A percentile compares a stretch with the other conserved stretches of the same genome.
These are phyloP conservation scores for Lichtheimia ornata DNA, from an alignment of 371 early-diverging fungal species.

Conservation along the genomic window DNA sequence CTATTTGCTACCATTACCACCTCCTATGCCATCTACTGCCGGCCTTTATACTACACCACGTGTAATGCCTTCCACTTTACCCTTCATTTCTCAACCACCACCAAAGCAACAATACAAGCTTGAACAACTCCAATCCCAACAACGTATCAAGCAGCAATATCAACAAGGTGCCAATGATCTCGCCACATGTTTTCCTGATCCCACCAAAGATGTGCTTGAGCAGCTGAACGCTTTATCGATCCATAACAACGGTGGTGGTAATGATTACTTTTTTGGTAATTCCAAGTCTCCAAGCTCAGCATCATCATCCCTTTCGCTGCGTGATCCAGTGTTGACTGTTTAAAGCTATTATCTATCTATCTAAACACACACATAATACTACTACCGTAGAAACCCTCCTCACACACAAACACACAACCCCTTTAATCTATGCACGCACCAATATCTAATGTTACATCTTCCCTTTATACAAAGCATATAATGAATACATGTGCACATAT, in stretches of 20 bases:
- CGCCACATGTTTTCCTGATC: not conserved
- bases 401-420: not conserved
- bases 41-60: not conserved
- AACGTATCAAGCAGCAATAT: not conserved
- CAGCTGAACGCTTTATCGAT: not conserved
- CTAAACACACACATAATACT: too few species aligned
- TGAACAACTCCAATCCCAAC: not conserved
- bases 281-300: not conserved
- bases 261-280: not conserved
- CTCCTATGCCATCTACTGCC: slow-evolving; percentile 1
- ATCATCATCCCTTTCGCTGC: slow-evolving; percentile 4
- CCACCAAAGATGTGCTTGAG: slow-evolving; percentile 1
- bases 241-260: not conserved
- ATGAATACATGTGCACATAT: slow-evolving; percentile 1
- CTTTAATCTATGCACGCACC: too few species aligned
- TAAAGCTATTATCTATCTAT: not conserved
- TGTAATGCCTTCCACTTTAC: not conserved
- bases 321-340: slow-evolving; percentile 2
- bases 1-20: slow-evolving; percentile 7
- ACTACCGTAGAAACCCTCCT: too few species aligned
- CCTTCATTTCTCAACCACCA: not conserved
- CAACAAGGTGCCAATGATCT: not conserved
- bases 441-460: too few species aligned
- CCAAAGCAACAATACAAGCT: not conserved
- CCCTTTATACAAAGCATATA: slow-evolving; percentile 3